These are phyloP conservation scores for Scopulariopsis brevicaulis DNA, from an alignment of 2,329 filamentous ascomycete species.

Conservation along the genomic window DNA sequence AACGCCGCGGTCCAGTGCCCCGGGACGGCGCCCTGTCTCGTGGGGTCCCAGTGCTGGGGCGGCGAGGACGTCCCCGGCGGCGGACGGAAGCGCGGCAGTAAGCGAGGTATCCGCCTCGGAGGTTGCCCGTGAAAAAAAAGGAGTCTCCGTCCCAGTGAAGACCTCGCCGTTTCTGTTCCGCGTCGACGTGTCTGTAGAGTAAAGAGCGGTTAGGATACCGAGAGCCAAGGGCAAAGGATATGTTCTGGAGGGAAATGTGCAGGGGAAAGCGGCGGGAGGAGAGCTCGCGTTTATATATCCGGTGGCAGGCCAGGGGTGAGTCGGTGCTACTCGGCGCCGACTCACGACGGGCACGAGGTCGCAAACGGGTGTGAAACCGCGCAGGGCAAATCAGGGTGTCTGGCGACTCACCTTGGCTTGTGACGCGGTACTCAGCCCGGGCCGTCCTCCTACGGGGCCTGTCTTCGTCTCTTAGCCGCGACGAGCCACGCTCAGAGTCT, in stretches of 20 bases:
- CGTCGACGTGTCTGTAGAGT: neutral
- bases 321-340: neutral
- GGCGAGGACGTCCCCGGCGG: neutral
- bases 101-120: neutral
- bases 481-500: neutral
- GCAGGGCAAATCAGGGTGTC: neutral
- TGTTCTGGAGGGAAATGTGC: neutral
- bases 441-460: neutral
- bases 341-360: neutral
- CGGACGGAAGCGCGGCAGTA: neutral
- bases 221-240: neutral
- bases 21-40: constrained; percentile 16
- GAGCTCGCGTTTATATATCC: neutral
- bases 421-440: neutral
- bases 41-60: constrained; percentile 15
- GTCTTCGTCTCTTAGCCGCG: neutral
- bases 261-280: neutral
- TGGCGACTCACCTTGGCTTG: neutral
- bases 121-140: neutral
- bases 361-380: neutral
- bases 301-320: neutral
- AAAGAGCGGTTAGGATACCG: neutral
- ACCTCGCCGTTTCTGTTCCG: neutral
- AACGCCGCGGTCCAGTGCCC: constrained; percentile 23
- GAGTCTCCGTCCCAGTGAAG: too few species aligned